phyloP scores from a whole-genome alignment of 148 eudicot species.

The Persicaria tinctoria region DNA sequence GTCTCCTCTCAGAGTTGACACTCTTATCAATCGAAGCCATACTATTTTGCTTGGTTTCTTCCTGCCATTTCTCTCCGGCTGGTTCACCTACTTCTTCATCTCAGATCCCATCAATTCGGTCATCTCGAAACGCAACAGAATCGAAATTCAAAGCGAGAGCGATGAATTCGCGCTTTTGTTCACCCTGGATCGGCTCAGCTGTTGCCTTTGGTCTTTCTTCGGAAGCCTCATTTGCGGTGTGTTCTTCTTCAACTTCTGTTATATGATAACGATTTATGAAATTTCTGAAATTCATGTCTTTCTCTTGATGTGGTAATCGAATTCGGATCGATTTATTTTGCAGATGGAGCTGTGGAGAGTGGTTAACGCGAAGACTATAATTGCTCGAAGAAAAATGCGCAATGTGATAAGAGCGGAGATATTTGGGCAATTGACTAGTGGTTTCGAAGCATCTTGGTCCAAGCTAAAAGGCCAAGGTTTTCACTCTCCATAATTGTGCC shows the following conservation, averaged over 20 bases:
- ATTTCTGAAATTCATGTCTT: not conserved
- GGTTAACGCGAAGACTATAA: constrained; percentile 38
- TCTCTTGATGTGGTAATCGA: not conserved
- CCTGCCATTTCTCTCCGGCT: constrained; percentile 42
- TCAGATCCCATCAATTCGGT: constrained; percentile 14
- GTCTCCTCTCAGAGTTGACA: not conserved
- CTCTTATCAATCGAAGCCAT: constrained; percentile 34
- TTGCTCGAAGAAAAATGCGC: constrained; percentile 30
- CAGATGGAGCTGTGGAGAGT: constrained; percentile 71
- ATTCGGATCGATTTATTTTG: not conserved
- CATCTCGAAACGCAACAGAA: constrained; percentile 5
- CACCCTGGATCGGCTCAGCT: constrained; percentile 8
- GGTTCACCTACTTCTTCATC: constrained; percentile 19
- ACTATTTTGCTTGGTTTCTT: constrained; percentile 28
- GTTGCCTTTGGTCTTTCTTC: constrained; percentile 7
- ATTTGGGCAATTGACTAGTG: constrained; percentile 87
- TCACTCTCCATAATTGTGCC: not conserved
- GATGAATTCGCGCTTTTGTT: not conserved
- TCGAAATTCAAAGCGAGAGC: not conserved
- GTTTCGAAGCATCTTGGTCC: constrained; percentile 93
- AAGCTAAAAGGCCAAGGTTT: constrained; percentile 93
- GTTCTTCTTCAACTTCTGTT: not conserved
- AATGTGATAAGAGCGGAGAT: constrained; percentile 72
- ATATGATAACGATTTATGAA: not conserved
- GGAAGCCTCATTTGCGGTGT: constrained; percentile 1